Percentiles rank a stretch among this genome's conserved stretches.
These are phyloP conservation scores for Megacollybia marginata DNA, from an alignment of 768 basidiomycete genomes.

Conservation along the genomic window DNA sequence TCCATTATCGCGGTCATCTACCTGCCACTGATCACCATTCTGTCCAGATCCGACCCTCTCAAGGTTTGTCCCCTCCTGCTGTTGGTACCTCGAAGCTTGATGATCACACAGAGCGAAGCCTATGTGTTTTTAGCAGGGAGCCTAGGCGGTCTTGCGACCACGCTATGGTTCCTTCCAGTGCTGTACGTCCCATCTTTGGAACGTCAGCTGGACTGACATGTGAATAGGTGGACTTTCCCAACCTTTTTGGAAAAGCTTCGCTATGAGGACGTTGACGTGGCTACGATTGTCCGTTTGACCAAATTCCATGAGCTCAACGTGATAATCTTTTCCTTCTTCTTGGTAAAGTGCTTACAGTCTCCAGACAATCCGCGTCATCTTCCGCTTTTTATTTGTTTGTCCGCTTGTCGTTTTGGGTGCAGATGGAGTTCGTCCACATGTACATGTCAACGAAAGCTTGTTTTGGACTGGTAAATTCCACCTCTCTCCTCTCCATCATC, in stretches of 20 bases:
- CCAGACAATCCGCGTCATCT: conserved; percentile 63
- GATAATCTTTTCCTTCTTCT: neutral
- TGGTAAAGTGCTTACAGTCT: neutral
- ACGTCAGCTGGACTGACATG: conserved; percentile 7
- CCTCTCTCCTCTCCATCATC: neutral
- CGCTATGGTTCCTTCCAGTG: conserved; percentile 68
- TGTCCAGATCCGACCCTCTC: conserved; percentile 51
- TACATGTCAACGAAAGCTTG: conserved; percentile 58
- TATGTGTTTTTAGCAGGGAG: conserved; percentile 65
- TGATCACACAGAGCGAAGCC: conserved; percentile 49
- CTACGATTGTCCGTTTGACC: conserved; percentile 62
- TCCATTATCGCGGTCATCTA: conserved; percentile 51
- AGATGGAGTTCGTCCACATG: conserved; percentile 59
- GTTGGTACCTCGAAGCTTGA: conserved; percentile 6
- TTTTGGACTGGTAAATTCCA: conserved; percentile 35
- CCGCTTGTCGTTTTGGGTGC: conserved; percentile 60
- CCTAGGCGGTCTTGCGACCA: conserved; percentile 60
- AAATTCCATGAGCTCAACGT: conserved; percentile 84
- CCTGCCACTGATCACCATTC: conserved; percentile 64
- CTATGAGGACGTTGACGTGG: conserved; percentile 55
- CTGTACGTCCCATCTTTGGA: conserved; percentile 33
- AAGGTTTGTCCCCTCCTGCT: conserved; percentile 32
- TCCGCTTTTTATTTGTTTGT: conserved; percentile 65
- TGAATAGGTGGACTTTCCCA: conserved; percentile 55
- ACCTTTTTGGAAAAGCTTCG: conserved; percentile 57